Evolutionary conservation across 202 grass and related monocot species (phyloP), one percentile per base, ranked within the genome.

Genomic region (Hordeum pubiflorum): DNA sequence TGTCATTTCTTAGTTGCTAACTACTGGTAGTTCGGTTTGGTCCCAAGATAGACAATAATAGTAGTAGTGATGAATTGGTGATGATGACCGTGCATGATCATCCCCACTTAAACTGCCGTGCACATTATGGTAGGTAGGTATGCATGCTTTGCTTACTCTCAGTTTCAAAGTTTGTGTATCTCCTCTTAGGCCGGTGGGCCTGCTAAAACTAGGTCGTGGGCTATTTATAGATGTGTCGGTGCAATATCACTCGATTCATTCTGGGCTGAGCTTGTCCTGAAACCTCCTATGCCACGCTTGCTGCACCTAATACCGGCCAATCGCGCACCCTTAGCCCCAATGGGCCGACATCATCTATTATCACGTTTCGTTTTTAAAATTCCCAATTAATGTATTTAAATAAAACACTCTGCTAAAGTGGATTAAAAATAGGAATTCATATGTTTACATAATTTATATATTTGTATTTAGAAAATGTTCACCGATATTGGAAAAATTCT

Each of bases 1-100:
- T 73, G 69, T 54, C 44, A 73, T 31, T 73, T 73, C 69, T 54
- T 54, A 72, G 41, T 8, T 72, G 24, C 69, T 73, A 73, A 46
- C 69, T 73, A 54, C 43, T 54, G 44, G 43, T 73, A 29, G 44
- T 32, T 54, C 43, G 22, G 69, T 54, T 73, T 33, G 69, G 43
- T 32, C 69, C 69, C 67, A 70, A 17, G 67, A 15, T 52, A 73
- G 26, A 27, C 26, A 73, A 73, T 73, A 73, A 73, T 54, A 73
- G 44, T 33, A 48, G 44, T 15, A 29, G 40, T 29, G 43, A 50
- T 72, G 69, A 72, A 72, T 52, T 52, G 44, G 18, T 33, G 44
- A 73, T 73, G 69, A 73, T 73, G 69, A 54, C 17, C 26, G 52
- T 72, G 43, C 23, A 72, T 29, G 24, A 50, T 73, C 15, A 54